phyloP scores from a whole-genome alignment of 23 red algal genomes.

The Pyropia haitanensis region DNA sequence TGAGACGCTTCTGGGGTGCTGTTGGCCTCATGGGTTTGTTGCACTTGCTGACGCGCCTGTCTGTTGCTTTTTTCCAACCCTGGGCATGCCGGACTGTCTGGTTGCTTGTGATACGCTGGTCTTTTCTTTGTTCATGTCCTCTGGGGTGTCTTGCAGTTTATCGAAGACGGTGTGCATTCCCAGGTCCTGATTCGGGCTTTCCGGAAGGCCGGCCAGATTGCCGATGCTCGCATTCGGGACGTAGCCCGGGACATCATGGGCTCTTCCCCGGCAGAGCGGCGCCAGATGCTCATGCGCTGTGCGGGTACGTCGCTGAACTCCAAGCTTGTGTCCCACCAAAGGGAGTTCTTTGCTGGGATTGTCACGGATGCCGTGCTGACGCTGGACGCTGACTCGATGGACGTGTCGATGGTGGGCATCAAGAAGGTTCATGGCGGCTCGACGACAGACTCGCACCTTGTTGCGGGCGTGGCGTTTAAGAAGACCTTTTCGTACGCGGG shows the following conservation, averaged over 20 bases:
- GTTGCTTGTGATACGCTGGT: too few relatives aligned
- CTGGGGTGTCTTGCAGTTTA: slow-evolving; percentile 7
- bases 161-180: slow-evolving; percentile 94
- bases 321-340: slow-evolving; percentile 85
- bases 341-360: slow-evolving; percentile 85
- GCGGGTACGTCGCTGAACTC: slow-evolving; percentile 85
- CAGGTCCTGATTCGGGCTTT: slow-evolving; percentile 67
- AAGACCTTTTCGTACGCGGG: slow-evolving; percentile 99
- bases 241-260: slow-evolving; percentile 75
- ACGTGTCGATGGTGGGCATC: slow-evolving; percentile 87
- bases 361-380: slow-evolving; percentile 89
- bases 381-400: slow-evolving; percentile 71
- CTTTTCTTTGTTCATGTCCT: too few relatives aligned
- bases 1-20: too few relatives aligned
- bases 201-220: slow-evolving; percentile 47
- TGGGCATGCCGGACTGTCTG: too few relatives aligned
- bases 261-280: slow-evolving; percentile 27
- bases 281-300: slow-evolving; percentile 60
- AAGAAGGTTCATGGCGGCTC: slow-evolving; percentile 90
- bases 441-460: slow-evolving; percentile 67
- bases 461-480: slow-evolving; percentile 94
- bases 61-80: too few relatives aligned
- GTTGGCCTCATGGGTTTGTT: too few relatives aligned
- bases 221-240: slow-evolving; percentile 34
- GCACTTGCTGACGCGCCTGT: too few relatives aligned